These are phyloP conservation scores for Artemisia annua DNA, from an alignment of 129 eudicot genomes.

Conservation along the genomic window DNA sequence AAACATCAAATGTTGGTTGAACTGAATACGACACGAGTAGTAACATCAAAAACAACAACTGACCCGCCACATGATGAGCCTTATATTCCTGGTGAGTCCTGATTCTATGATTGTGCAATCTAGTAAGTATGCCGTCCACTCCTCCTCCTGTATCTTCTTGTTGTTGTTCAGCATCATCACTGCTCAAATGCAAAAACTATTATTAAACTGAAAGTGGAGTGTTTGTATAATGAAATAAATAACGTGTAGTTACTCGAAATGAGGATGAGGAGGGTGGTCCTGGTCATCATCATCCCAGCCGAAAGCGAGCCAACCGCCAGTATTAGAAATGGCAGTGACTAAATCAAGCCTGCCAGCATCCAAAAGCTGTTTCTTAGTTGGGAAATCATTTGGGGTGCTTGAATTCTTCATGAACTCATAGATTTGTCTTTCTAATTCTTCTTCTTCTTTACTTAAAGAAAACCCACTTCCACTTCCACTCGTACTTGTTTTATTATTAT, in stretches of 20 bases:
- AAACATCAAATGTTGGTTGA: too few species aligned
- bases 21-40: background rate
- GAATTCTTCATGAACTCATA: slow-evolving; percentile 78
- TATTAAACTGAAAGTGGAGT: background rate
- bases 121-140: slow-evolving; percentile 64
- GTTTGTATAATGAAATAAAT: background rate
- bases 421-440: slow-evolving; percentile 58
- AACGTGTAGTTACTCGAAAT: slow-evolving; percentile 42
- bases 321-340: slow-evolving; percentile 56
- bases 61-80: slow-evolving; percentile 41
- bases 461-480: slow-evolving; percentile 15
- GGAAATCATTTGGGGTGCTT: slow-evolving; percentile 62
- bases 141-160: slow-evolving; percentile 44
- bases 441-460: slow-evolving; percentile 34
- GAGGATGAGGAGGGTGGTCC: slow-evolving; percentile 13
- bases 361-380: slow-evolving; percentile 58
- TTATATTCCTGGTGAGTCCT: too few species aligned
- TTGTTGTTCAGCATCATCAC: slow-evolving; percentile 25
- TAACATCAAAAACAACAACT: slow-evolving; percentile 11
- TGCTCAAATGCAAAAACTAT: slow-evolving; percentile 29
- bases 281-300: slow-evolving; percentile 66
- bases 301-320: slow-evolving; percentile 81
- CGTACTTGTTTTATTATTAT: too few species aligned
- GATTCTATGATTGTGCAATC: slow-evolving; percentile 70
- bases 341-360: slow-evolving; percentile 75